Base-by-base conservation (phyloP, 2,329 filamentous ascomycete genomes). In the Fonsecaea pedrosoi region DNA sequence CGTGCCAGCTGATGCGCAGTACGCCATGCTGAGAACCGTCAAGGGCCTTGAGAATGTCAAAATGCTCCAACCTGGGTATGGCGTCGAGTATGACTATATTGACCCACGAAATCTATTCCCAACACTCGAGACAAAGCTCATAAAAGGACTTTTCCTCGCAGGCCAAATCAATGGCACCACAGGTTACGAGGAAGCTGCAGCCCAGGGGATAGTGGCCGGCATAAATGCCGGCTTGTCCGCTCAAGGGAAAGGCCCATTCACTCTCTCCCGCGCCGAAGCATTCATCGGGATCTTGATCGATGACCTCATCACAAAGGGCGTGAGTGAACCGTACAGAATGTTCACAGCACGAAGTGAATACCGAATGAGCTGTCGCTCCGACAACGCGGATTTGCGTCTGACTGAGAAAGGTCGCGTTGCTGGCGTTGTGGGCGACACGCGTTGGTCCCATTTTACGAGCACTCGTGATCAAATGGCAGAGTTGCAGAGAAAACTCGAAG, bases 281-380 rank as follows among this genome's bases (percentile, higher is more conserved):
- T 99, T 97, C 78, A 98, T 99, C 75, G 95, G 95, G 72, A 91
- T 99, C 80, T 97, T 99, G 93, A 94, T 99, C 74, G 95, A 99
- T 78, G 95, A 99, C 77, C 87, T 99, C 42, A 89, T 96, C 75
- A 98, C 94, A 25, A 98, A 97, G 79, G 95, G 95, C 56, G 95
- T 99, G 35, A 94, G 91, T 2, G 95, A 99, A 76, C 95, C 95
- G 1, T 99, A 99, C 79, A 89, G 95, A 72, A 98, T 99, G 94
- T 99, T 99, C 82, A 99, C 95, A 1, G 91, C 92, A 5, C 89
- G 95, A 70, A 96, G 91, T 80, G 95, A 99, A 81, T 99, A 96
- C 79, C 91, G 95, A 69, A 94, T 99, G 86, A 92, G 90, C 53
- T 88, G 92, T 2, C 90, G 95, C 69, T 90, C 95, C 54, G 95